Base-by-base conservation (phyloP, 139 green algal genomes). In the Ettlia oleoabundans region DNA sequence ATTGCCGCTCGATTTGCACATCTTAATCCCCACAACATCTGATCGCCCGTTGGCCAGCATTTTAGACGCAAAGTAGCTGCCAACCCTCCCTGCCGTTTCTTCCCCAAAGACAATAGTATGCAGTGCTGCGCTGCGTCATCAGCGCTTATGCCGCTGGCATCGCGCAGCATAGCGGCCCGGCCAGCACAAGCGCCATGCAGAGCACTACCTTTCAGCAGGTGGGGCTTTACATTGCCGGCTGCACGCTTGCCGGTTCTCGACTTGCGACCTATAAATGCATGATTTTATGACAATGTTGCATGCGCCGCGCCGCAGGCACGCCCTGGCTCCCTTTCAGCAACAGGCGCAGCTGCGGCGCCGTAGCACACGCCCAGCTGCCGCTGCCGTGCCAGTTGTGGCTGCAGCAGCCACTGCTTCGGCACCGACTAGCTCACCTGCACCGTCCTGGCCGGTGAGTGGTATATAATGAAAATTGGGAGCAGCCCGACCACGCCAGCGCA, bases 391-490 rank as follows among this genome's bases (percentile, higher is more conserved):
- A 21, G 73, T 68, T 7, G 28, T 65, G 33, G 71, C 71, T 7
- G 51, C 71, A 3, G 43, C 71, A 15, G 6, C 71, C 8, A 47
- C 28, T 10, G 47, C 47, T 58, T 58, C 47, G n/a, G n/a, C n/a
- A n/a, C n/a, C n/a, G n/a, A 24, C 55, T 22, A 28, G 18, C 18
- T 5, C 55, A n/a, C 55, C 73, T 7, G 24, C 73, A 24, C 35
- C 73, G 10, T 40, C 53, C 21, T 80, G 73, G 73, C 73, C 73
- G 73, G 73, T 80, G 37, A 52, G 73, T 58, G 47, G 13, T 58
- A 10, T 10, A 15, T 58, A 58, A 58, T 24, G 47, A 15, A 24
- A 24, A 24, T 58, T n/a, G n/a, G n/a, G n/a, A n/a, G n/a, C n/a
- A n/a, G n/a, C n/a, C n/a, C n/a, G n/a, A n/a, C n/a, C n/a, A n/a